Conservation (phyloP, 2,329 filamentous ascomycete genomes). For the Hypoxylon sp. region DNA sequence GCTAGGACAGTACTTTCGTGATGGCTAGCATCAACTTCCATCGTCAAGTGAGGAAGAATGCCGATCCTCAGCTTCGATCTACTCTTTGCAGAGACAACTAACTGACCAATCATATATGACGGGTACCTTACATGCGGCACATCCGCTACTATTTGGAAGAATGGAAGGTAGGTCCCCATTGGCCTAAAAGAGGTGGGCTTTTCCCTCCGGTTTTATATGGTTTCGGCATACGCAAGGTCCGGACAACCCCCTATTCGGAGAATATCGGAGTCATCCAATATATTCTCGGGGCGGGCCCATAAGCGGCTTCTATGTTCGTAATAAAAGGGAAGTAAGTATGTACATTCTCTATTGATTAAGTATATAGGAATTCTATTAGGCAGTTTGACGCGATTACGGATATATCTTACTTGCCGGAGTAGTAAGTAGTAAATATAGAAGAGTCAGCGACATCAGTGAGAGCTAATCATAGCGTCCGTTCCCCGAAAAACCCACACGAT, state of each 20-base stretch:
- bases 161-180: conserved; percentile 18
- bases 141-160: conserved; percentile 6
- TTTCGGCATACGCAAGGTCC: conserved; percentile 9
- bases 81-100: not conserved
- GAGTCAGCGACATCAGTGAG: conserved; percentile 4
- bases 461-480: conserved; percentile 1
- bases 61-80: not conserved
- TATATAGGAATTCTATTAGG: not conserved
- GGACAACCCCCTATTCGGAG: conserved; percentile 15
- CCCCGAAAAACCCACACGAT: conserved; percentile 7
- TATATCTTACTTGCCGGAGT: not conserved
- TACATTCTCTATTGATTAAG: conserved; percentile 2
- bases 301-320: not conserved
- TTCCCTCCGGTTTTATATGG: not conserved
- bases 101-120: conserved; percentile 30
- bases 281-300: conserved; percentile 5
- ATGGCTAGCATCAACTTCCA: not conserved
- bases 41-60: not conserved
- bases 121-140: conserved; percentile 37
- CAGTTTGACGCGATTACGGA: not conserved
- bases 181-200: conserved; percentile 12
- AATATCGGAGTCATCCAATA: conserved; percentile 14
- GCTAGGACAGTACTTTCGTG: not conserved
- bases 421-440: not conserved
- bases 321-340: not conserved